Conservation (phyloP, 768 basidiomycete species). For the Gyrodon lividus region DNA sequence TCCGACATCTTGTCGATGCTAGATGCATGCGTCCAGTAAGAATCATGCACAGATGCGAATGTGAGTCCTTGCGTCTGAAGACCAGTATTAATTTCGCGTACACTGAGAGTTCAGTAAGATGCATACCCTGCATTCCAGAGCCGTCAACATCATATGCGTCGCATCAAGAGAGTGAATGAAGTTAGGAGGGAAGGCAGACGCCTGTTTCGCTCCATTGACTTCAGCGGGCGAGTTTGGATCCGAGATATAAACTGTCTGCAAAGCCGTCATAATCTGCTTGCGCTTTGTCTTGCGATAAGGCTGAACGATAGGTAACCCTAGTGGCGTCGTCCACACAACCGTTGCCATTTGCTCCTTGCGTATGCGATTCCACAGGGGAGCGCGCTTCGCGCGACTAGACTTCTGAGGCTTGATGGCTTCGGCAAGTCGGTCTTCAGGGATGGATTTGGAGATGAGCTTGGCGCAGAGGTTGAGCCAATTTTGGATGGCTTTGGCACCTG, state of each 20-base stretch:
- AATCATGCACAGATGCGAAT: constrained; percentile 97
- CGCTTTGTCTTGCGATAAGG: constrained; percentile 85
- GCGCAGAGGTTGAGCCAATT: constrained; percentile 86
- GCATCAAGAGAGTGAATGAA: constrained; percentile 98
- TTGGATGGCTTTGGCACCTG: constrained; percentile 89
- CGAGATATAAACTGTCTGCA: constrained; percentile 87
- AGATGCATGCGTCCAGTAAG: constrained; percentile 96
- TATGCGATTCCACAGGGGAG: constrained; percentile 40
- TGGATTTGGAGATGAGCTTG: constrained; percentile 80
- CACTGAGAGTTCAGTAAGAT: neutral
- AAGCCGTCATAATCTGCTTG: constrained; percentile 78
- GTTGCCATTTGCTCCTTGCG: constrained; percentile 91
- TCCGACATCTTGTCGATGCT: constrained; percentile 86
- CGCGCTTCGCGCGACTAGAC: constrained; percentile 6
- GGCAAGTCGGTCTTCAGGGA: constrained; percentile 67
- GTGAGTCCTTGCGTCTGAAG: constrained; percentile 66
- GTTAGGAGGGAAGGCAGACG: constrained; percentile 97
- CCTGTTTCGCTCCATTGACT: constrained; percentile 85
- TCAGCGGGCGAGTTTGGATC: constrained; percentile 79
- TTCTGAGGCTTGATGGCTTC: constrained; percentile 35
- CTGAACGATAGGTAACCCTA: constrained; percentile 95
- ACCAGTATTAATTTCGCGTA: constrained; percentile 2
- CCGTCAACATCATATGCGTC: constrained; percentile 98
- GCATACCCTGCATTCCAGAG: constrained; percentile 80
- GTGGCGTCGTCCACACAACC: constrained; percentile 94